Percentiles rank a stretch among this genome's conserved stretches.
These are phyloP conservation scores for Marvania coccoides DNA, from an alignment of 139 green algal species.

Conservation along the genomic window DNA sequence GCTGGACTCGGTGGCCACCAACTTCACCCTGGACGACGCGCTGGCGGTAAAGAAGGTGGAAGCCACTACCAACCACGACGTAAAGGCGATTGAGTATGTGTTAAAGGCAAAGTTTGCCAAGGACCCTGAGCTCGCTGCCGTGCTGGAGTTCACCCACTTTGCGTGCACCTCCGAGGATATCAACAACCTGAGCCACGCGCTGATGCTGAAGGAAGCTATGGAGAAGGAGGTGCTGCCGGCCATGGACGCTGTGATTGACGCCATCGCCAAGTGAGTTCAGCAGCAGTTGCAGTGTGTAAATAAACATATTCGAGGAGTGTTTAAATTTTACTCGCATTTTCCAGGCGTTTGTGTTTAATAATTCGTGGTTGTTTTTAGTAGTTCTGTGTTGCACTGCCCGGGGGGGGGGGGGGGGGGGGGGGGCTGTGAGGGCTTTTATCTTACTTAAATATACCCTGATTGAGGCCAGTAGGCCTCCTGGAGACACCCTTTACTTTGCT, in stretches of 20 bases:
- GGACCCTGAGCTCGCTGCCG: conserved; percentile 52
- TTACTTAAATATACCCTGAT: conserved; percentile 42
- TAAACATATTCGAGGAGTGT: not conserved
- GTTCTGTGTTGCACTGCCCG: no score
- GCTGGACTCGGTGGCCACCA: conserved; percentile 68
- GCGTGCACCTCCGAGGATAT: conserved; percentile 98
- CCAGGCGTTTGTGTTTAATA: not conserved
- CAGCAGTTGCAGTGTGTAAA: not conserved
- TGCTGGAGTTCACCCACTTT: conserved; percentile 98
- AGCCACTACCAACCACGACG: conserved; percentile 97
- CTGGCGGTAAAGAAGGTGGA: conserved; percentile 67
- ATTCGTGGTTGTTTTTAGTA: conserved; percentile 1
- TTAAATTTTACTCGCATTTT: conserved; percentile 1
- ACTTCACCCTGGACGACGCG: conserved; percentile 69
- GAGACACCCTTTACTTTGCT: conserved; percentile 8
- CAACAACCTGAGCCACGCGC: conserved; percentile 97
- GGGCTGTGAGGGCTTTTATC: conserved; percentile 16
- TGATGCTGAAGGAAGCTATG: conserved; percentile 91
- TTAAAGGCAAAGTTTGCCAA: conserved; percentile 76
- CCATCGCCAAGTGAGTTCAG: conserved; percentile 35
- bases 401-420: not conserved
- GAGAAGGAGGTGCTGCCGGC: conserved; percentile 66
- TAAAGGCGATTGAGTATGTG: conserved; percentile 99
- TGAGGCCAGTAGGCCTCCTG: conserved; percentile 18
- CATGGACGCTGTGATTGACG: conserved; percentile 80